Evolutionary conservation across 2,329 filamentous ascomycete genomes (phyloP).

Genomic region (Pseudogymnoascus sp.): DNA sequence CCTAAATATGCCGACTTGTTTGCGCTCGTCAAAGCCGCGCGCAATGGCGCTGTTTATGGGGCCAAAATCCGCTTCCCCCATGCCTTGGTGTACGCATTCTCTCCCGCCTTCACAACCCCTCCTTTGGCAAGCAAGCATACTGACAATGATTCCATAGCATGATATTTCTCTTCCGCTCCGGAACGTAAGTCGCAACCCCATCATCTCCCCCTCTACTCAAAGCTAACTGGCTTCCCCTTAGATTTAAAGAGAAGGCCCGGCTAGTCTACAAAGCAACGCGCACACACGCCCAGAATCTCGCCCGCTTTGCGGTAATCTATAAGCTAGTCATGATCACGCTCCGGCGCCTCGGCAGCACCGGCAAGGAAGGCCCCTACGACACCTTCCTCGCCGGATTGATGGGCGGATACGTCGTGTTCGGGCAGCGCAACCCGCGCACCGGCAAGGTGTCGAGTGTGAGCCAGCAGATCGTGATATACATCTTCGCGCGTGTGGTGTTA

Average conservation of each 20-base stretch:
- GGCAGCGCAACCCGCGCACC: conserved; percentile 50
- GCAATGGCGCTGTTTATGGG: conserved; percentile 95
- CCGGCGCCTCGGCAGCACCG: conserved; percentile 50
- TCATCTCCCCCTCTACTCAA: background rate
- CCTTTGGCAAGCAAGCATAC: background rate
- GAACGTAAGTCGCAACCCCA: conserved; percentile 54
- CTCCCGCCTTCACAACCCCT: conserved; percentile 2
- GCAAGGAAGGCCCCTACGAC: conserved; percentile 66
- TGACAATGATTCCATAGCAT: conserved; percentile 47
- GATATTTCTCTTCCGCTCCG: conserved; percentile 92
- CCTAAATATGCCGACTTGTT: conserved; percentile 79
- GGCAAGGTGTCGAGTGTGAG: conserved; percentile 71
- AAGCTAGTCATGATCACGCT: conserved; percentile 73
- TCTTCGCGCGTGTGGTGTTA: conserved; percentile 84
- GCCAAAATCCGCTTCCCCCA: conserved; percentile 97
- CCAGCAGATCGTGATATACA: conserved; percentile 97
- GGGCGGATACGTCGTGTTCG: conserved; percentile 91
- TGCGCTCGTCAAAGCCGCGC: conserved; percentile 80
- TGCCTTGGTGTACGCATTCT: conserved; percentile 63
- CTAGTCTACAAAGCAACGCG: conserved; percentile 79
- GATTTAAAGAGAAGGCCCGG: conserved; percentile 63
- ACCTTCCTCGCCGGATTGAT: conserved; percentile 78
- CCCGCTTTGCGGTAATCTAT: conserved; percentile 84
- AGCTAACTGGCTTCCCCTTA: conserved; percentile 22
- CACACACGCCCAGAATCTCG: conserved; percentile 85